Base-by-base conservation (phyloP, 2,329 filamentous ascomycete species). In the Talaromyces atroroseus region DNA sequence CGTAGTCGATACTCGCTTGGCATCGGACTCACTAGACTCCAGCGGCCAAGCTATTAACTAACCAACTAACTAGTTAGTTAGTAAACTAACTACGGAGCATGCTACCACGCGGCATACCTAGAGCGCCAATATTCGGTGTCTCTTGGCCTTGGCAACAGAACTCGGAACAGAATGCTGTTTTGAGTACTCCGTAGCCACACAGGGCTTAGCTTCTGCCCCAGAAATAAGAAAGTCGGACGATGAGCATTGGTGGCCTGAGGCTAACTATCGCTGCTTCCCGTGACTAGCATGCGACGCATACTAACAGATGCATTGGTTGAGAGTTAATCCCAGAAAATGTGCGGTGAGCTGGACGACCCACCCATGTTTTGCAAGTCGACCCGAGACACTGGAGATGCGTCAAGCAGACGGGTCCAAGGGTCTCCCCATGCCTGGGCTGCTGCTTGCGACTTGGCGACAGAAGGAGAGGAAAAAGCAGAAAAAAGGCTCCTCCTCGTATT, bases 371-470 rank as follows among this genome's bases (percentile, higher is more conserved):
- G 44, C 52, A 48, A 47, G 52, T 54, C 45, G 52, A 54, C 52
- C 52, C 52, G 45, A 29, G 32, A 42, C 42, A 54, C 52, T 54
- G 52, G 52, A 38, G 42, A 53, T 21, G 40, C 40, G 40, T 42
- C 10, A 44, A 23, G 18, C 18, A 20, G 40, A 44, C 32, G 32
- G 2, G 8, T 40, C 12, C 40, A 44, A 44, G 40, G 40, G 40
- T 44, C 40, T 44, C 8, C 5, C 20, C 38, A n/a, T 6, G 14
- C n/a, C 34, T 36, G 11, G 10, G 10, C 36, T n/a, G 10, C 5
- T 42, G 38, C 38, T 42, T 42, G 38, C 20, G n/a, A 42, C 38
- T 20, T 42, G n/a, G 7, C 2, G 12, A 42, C 16, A 38, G 34
- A 14, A 38, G 34, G 5, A 38, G 14, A 36, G 3, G 32, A 38